Evolutionary conservation across 306 rosid species (phyloP), one percentile per base, ranked within the genome.

Genomic region (Glycine soja): DNA sequence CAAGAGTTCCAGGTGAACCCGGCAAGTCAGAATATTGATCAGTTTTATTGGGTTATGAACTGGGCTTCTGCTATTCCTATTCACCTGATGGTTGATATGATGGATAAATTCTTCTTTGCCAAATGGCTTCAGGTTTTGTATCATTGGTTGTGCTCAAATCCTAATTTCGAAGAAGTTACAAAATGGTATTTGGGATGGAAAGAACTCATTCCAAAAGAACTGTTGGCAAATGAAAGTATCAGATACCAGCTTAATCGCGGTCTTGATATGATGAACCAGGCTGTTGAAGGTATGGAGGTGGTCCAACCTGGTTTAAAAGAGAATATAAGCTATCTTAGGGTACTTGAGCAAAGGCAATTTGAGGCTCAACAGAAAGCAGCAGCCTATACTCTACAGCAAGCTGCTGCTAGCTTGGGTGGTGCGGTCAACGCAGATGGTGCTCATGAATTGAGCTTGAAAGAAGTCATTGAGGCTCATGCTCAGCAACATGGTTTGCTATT

Each of bases 1-100:
- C 97, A 91, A 82, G 97, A 93, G n/a, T 95, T 95, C 81, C 97
- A 92, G 69, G 90, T 95, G 80, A 93, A 95, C 84, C 98, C 98
- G 5, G 88, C 93, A 45, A 83, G 78, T 80, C 99, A 93, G 90
- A 90, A 87, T 34, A 96, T 95, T 24, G 97, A 91, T 75, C 93
- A 91, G 16, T 95, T 93, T 84, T 80, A 85, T 75, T 93, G 99
- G 99, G 97, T 93, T 67, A 93, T 83, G 84, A 90, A 79, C 70
- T 95, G 99, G 99, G 96, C 91, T 79, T 84, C 94, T 70, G 94
- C 86, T 45, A 74, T 93, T 79, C 97, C 99, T 13, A 80, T 86
- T 80, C 97, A 93, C 84, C 85, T 91, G 13, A 93, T 95, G 98
- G 98, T 90, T 75, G 99, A 91, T 84, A 88, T 92, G 85, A 86